phyloP scores from a whole-genome alignment of 768 basidiomycete species.

The Phlebiopsis flavidoalba region DNA sequence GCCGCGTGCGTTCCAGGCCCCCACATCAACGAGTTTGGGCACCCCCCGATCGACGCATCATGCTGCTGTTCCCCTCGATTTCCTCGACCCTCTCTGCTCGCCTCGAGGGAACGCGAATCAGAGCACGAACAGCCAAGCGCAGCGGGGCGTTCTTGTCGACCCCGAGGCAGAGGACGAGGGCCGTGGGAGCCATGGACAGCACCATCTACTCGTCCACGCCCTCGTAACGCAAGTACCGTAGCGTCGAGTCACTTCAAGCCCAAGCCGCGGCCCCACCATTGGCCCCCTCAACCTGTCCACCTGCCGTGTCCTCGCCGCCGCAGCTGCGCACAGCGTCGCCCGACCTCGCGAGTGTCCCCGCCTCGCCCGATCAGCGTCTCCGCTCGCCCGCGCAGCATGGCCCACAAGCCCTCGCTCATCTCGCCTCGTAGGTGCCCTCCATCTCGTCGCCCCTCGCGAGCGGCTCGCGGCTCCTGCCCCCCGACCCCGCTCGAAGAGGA shows the following conservation, averaged over 20 bases:
- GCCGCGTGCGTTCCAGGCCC: conserved; percentile 5
- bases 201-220: conserved; percentile 8
- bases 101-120: conserved; percentile 20
- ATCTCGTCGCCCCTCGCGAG: conserved; percentile 1
- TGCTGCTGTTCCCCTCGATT: conserved; percentile 23
- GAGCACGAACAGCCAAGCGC: conserved; percentile 21
- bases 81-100: conserved; percentile 22
- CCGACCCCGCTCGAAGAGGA: conserved; percentile 4
- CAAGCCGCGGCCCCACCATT: conserved; percentile 19
- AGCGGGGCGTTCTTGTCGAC: conserved; percentile 17
- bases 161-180: not conserved
- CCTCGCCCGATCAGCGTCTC: conserved; percentile 12
- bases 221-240: conserved; percentile 6
- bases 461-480: not conserved
- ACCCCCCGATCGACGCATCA: conserved; percentile 31
- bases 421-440: conserved; percentile 3
- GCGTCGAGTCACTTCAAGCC: not conserved
- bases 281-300: conserved; percentile 17
- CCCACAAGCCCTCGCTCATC: conserved; percentile 5
- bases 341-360: conserved; percentile 17
- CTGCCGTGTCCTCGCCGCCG: conserved; percentile 20
- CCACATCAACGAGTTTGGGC: conserved; percentile 12
- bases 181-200: conserved; percentile 14
- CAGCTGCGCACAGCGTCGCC: conserved; percentile 22
- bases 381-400: conserved; percentile 1